Percentiles rank a stretch among this genome's conserved stretches.
Evolutionary conservation across 345 rosid species (phyloP).

Genomic region (Raphanus sativus): DNA sequence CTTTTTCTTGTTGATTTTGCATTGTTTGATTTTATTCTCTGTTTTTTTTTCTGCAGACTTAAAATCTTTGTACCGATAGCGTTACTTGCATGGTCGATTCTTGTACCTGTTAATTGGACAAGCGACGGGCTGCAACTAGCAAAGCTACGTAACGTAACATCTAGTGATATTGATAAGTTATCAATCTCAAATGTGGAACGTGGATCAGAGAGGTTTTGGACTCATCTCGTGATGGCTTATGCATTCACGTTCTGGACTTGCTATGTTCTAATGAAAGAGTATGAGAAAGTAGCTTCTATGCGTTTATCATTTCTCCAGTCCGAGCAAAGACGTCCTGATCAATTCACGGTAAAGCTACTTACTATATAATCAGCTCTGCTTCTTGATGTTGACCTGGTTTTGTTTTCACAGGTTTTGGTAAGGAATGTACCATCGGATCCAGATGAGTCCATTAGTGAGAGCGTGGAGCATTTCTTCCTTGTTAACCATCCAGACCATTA

Average conservation of each 20-base stretch:
- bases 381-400: not conserved
- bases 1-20: constrained; percentile 3
- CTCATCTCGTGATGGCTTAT: constrained; percentile 81
- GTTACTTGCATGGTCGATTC: constrained; percentile 68
- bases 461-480: constrained; percentile 78
- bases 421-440: constrained; percentile 82
- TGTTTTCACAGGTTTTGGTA: constrained; percentile 63
- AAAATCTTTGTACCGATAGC: constrained; percentile 87
- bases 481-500: constrained; percentile 85
- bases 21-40: not conserved
- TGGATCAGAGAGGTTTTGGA: constrained; percentile 77
- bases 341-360: constrained; percentile 64
- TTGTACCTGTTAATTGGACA: constrained; percentile 88
- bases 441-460: constrained; percentile 76
- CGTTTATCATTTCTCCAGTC: constrained; percentile 76
- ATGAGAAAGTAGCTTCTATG: constrained; percentile 73
- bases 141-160: constrained; percentile 56
- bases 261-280: constrained; percentile 76
- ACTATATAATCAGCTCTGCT: not conserved
- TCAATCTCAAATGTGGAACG: constrained; percentile 76
- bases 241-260: constrained; percentile 88
- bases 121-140: constrained; percentile 50
- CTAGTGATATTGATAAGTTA: constrained; percentile 86
- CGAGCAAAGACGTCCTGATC: constrained; percentile 81
- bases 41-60: constrained; percentile 49